phyloP scores from a whole-genome alignment of 2,329 filamentous ascomycete genomes.

The Aspergillus proliferans region DNA sequence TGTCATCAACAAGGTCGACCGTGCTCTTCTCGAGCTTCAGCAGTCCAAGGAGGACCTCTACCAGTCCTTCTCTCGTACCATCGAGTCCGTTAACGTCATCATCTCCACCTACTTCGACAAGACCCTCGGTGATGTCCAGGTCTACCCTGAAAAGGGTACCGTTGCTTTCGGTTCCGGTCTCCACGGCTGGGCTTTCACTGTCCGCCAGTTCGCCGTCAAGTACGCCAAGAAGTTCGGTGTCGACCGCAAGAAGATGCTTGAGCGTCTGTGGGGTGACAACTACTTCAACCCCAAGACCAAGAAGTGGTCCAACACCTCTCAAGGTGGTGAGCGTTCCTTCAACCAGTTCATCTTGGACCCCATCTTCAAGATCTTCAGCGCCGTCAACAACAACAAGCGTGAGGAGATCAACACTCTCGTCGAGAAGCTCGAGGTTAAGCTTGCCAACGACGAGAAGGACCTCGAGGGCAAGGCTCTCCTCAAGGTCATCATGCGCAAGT shows the following conservation, averaged over 20 bases:
- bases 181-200: constrained; percentile 98
- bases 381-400: constrained; percentile 98
- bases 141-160: constrained; percentile 96
- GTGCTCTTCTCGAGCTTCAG: constrained; percentile 97
- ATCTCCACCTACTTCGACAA: constrained; percentile 99
- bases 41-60: constrained; percentile 98
- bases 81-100: constrained; percentile 99
- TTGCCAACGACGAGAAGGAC: constrained; percentile 75
- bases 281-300: constrained; percentile 99
- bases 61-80: constrained; percentile 98
- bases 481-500: constrained; percentile 97
- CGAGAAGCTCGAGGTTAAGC: constrained; percentile 93
- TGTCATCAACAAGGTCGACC: constrained; percentile 99
- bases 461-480: constrained; percentile 96
- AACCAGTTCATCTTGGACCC: constrained; percentile 99
- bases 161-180: constrained; percentile 99
- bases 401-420: constrained; percentile 79
- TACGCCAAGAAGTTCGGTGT: constrained; percentile 99
- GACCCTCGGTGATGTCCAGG: constrained; percentile 92
- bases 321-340: constrained; percentile 95
- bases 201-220: constrained; percentile 90
- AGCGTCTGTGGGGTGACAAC: constrained; percentile 99
- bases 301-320: constrained; percentile 85
- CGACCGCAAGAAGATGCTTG: constrained; percentile 99
- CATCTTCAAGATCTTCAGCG: constrained; percentile 97